Base-by-base conservation (phyloP, 345 rosid genomes). In the Kandelia obovata region DNA sequence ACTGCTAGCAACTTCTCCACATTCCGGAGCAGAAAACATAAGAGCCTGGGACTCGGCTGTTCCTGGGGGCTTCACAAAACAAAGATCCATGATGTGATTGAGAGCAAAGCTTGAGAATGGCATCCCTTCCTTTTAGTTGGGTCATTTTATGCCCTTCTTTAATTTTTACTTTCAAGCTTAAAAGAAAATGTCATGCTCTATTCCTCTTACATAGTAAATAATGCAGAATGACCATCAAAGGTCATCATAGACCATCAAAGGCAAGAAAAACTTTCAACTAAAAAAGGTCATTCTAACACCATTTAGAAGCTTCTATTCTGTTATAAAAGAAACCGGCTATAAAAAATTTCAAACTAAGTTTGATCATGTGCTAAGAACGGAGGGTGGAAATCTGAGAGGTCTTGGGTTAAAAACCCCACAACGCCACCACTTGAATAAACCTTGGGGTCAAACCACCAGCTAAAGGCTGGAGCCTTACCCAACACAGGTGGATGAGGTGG, bases 21-120 rank as follows among this genome's bases (percentile, higher is more conserved):
- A 78, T 75, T 92, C 98, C 64, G 96, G 86, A 69, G 81, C 81
- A 72, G 96, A 86, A 77, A 92, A 83, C 78, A 92, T 78, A 76
- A 87, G 85, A 61, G 96, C 81, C 73, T 92, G 91, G 23, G 94
- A 92, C 84, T 92, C 99, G 65, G 99, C 98, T 80, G 98, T 92
- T 82, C 99, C 99, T 46, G 99, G 99, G 67, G 99, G 99, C 99
- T 95, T 79, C 81, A 84, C 55, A 72, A 73, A 71, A 72, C 68
- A 73, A 80, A 73, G 19, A 55, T 13, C 28, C 61, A 77, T 30
- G 30, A 72, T 77, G 58, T 76, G 79, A 65, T 74, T 23, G 19
- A 75, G 37, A 55, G 49, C 49, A 47, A 67, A 55, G 60, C 51
- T 68, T 35, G 51, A 78, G 61, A 35, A 73, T 25, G 73, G 64